A percentile compares a stretch with the other conserved stretches of the same genome.
These are phyloP conservation scores for Guadua angustifolia DNA, from an alignment of 176 grass and related monocot genomes.

Conservation along the genomic window DNA sequence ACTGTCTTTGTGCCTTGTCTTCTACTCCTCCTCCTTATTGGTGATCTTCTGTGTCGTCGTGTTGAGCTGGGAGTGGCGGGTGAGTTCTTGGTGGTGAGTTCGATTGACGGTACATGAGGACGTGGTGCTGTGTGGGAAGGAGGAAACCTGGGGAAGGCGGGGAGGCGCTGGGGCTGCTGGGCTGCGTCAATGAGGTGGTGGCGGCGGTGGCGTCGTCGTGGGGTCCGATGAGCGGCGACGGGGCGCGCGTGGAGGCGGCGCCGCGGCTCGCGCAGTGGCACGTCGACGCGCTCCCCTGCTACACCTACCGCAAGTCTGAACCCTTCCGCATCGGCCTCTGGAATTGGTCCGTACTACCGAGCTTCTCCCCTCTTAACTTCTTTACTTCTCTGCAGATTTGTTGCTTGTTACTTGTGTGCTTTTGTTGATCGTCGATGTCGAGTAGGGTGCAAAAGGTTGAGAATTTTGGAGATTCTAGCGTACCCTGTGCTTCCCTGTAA, in stretches of 20 bases:
- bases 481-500: background rate
- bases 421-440: conserved; percentile 8
- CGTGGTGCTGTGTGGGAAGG: conserved; percentile 29
- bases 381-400: background rate
- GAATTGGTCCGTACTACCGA: conserved; percentile 65
- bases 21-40: background rate
- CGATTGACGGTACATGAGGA: conserved; percentile 55
- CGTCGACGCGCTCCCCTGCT: conserved; percentile 75
- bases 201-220: conserved; percentile 73
- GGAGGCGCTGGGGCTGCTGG: conserved; percentile 81
- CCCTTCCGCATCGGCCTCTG: conserved; percentile 92
- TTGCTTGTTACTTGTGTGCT: background rate
- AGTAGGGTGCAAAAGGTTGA: background rate
- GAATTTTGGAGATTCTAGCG: background rate
- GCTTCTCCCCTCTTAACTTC: too few species aligned
- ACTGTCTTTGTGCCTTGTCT: background rate
- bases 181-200: conserved; percentile 94
- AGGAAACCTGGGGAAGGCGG: conserved; percentile 77
- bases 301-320: conserved; percentile 87
- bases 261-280: conserved; percentile 89
- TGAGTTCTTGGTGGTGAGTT: conserved; percentile 10
- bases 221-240: conserved; percentile 63
- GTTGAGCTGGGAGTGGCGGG: background rate
- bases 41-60: conserved; percentile 5
- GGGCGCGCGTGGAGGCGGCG: conserved; percentile 76